These are phyloP conservation scores for Psilocybe subaeruginosa DNA, from an alignment of 768 basidiomycete species.

Conservation along the genomic window DNA sequence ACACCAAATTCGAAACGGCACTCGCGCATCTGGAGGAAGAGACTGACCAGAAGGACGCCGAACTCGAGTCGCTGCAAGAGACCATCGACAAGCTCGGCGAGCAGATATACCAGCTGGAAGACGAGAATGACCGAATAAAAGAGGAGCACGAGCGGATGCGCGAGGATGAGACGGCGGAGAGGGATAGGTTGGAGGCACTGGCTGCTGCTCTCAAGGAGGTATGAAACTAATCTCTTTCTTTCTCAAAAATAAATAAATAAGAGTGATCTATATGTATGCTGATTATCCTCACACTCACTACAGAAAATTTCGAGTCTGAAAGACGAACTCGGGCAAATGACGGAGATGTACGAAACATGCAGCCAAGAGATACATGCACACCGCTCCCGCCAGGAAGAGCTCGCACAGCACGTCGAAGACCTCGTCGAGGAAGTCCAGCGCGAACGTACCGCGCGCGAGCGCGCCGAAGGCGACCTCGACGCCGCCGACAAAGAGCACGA, in stretches of 20 bases:
- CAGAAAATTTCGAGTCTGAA: conserved; percentile 76
- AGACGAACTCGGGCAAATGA: conserved; percentile 65
- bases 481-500: conserved; percentile 66
- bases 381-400: conserved; percentile 74
- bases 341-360: conserved; percentile 65
- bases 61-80: conserved; percentile 71
- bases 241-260: too few species aligned
- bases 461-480: conserved; percentile 55
- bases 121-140: conserved; percentile 76
- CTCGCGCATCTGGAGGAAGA: conserved; percentile 79
- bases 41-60: conserved; percentile 76
- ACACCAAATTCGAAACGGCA: conserved; percentile 73
- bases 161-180: conserved; percentile 76
- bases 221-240: conserved; percentile 15
- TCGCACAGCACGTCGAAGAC: conserved; percentile 74
- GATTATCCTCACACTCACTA: background rate
- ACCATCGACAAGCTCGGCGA: conserved; percentile 84
- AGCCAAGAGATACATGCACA: conserved; percentile 68
- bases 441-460: conserved; percentile 61
- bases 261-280: background rate
- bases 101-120: conserved; percentile 83
- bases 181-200: conserved; percentile 68
- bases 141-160: conserved; percentile 70
- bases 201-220: conserved; percentile 83
- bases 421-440: conserved; percentile 63